Evolutionary conservation across 164 flowering plant genomes (phyloP).

Genomic region (Taxillus chinensis): DNA sequence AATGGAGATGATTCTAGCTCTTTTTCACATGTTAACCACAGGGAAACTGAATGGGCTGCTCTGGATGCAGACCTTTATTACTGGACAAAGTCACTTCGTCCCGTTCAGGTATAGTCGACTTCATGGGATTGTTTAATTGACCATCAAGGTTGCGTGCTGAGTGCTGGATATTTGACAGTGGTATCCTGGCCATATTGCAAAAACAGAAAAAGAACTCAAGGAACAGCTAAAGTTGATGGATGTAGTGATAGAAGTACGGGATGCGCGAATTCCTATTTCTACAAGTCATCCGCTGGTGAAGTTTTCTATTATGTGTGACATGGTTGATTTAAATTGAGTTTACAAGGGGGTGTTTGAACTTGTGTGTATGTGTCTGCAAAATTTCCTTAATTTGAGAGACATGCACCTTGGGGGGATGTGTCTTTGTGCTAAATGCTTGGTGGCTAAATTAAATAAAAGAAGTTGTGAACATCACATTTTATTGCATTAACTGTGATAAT

Average conservation of each 20-base stretch:
- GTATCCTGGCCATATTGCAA: slow-evolving; percentile 98
- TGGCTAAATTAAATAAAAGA: not conserved
- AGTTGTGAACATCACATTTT: no score
- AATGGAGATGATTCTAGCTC: slow-evolving; percentile 12
- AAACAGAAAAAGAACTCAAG: slow-evolving; percentile 83
- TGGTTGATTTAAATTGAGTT: not conserved
- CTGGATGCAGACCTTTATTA: slow-evolving; percentile 64
- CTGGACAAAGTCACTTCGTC: slow-evolving; percentile 76
- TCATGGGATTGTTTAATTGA: slow-evolving; percentile 12
- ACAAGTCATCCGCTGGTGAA: slow-evolving; percentile 83
- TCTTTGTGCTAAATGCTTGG: not conserved
- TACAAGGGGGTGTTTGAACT: not conserved
- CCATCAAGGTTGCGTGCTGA: slow-evolving; percentile 1
- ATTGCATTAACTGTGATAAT: not conserved
- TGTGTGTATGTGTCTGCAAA: not conserved
- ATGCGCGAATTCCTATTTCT: slow-evolving; percentile 90
- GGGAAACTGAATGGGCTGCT: slow-evolving; percentile 54
- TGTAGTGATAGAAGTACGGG: slow-evolving; percentile 96
- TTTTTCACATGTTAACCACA: slow-evolving; percentile 11
- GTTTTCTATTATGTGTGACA: not conserved
- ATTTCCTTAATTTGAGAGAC: not conserved
- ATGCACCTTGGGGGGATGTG: not conserved
- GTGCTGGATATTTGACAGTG: slow-evolving; percentile 43
- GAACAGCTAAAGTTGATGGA: slow-evolving; percentile 91
- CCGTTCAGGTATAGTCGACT: slow-evolving; percentile 66